A percentile compares a stretch with the other conserved stretches of the same genome.
Conservation (phyloP, 441 rosid species). For the Populus tomentosa region DNA sequence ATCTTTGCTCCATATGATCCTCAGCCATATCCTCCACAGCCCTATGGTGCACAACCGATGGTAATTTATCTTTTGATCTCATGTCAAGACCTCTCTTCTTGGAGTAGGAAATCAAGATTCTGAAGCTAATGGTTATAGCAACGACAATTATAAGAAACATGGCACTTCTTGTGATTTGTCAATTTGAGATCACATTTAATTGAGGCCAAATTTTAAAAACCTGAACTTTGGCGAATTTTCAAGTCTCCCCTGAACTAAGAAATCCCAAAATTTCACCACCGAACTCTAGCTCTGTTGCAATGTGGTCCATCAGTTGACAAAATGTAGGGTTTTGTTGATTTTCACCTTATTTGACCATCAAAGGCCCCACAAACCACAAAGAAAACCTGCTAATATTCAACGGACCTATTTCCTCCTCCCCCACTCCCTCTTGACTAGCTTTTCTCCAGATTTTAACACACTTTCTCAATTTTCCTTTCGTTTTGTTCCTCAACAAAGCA, state of each 20-base stretch:
- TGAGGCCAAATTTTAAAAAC: not conserved
- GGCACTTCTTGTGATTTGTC: not conserved
- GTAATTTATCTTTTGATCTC: constrained; percentile 25
- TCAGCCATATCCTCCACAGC: constrained; percentile 68
- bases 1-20: constrained; percentile 80
- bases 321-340: too few species aligned
- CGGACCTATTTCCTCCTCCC: not conserved
- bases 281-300: too few species aligned
- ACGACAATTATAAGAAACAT: not conserved
- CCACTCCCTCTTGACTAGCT: not conserved
- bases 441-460: not conserved
- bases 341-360: too few species aligned
- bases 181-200: not conserved
- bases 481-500: not conserved
- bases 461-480: not conserved
- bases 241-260: too few species aligned
- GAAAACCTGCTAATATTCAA: not conserved
- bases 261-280: too few species aligned
- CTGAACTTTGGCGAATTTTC: not conserved
- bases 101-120: too few species aligned
- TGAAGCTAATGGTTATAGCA: not conserved
- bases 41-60: constrained; percentile 74
- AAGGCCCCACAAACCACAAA: not conserved
- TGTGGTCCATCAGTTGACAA: too few species aligned
- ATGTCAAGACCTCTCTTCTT: not conserved